Evolutionary conservation across 345 rosid genomes (phyloP).

Genomic region (Rhodomyrtus tomentosa): DNA sequence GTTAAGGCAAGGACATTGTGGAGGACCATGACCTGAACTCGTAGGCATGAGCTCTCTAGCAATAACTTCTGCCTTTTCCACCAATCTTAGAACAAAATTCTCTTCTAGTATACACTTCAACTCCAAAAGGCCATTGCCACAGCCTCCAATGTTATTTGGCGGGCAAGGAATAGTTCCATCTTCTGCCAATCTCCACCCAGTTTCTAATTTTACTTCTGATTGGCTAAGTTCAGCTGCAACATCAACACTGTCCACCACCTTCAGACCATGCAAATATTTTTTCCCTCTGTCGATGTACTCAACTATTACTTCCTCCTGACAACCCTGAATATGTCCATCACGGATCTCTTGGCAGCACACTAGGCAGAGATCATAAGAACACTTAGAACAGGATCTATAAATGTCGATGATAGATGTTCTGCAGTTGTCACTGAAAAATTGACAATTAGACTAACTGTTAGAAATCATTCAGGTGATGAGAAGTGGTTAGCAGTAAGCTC

Average conservation of each 20-base stretch:
- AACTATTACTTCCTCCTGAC: slow-evolving; percentile 3
- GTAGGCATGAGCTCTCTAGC: not conserved
- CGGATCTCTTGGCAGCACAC: slow-evolving; percentile 29
- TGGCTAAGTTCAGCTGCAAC: not conserved
- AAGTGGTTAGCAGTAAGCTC: not conserved
- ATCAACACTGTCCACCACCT: not conserved
- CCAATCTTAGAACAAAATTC: slow-evolving; percentile 21
- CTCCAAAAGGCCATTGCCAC: slow-evolving; percentile 21
- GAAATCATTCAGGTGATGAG: not conserved
- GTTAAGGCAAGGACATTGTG: slow-evolving; percentile 23
- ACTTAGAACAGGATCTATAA: slow-evolving; percentile 27
- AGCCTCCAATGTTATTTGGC: slow-evolving; percentile 14
- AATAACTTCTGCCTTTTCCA: slow-evolving; percentile 21
- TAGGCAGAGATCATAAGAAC: slow-evolving; percentile 30
- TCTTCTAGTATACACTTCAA: slow-evolving; percentile 16
- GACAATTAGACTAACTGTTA: not conserved
- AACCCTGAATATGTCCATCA: slow-evolving; percentile 16
- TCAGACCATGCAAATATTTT: slow-evolving; percentile 22
- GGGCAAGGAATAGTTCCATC: slow-evolving; percentile 32
- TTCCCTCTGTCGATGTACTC: slow-evolving; percentile 3
- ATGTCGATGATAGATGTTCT: slow-evolving; percentile 31
- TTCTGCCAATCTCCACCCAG: slow-evolving; percentile 27
- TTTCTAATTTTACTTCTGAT: not conserved
- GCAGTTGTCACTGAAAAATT: slow-evolving; percentile 27
- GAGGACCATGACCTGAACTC: not conserved